A percentile compares a stretch with the other conserved stretches of the same genome.
These are phyloP conservation scores for Coleophoma eucalyptorum DNA, from an alignment of 2,329 filamentous ascomycete species.

Conservation along the genomic window DNA sequence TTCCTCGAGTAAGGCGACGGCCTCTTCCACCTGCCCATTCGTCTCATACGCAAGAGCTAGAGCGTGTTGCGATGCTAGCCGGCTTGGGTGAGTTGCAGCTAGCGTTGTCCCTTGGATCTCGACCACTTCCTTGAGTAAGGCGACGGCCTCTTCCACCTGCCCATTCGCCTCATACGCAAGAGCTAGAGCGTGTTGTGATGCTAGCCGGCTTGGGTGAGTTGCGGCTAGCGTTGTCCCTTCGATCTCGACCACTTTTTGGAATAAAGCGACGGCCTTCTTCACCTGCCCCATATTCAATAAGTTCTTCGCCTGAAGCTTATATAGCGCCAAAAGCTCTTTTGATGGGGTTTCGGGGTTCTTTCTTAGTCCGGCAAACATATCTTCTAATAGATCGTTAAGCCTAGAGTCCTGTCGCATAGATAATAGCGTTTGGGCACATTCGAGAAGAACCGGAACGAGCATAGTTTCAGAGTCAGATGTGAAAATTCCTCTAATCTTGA, in stretches of 20 bases:
- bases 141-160: conserved; percentile 1
- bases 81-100: background rate
- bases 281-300: background rate
- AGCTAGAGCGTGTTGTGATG: background rate
- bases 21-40: background rate
- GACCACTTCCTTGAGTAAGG: background rate
- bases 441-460: background rate
- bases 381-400: background rate
- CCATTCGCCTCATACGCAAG: background rate
- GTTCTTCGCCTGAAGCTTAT: background rate
- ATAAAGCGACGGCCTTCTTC: background rate
- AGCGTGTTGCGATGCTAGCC: background rate
- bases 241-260: background rate
- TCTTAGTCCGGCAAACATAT: background rate
- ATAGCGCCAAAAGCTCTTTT: background rate
- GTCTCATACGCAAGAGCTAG: background rate
- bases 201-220: background rate
- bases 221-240: background rate
- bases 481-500: background rate
- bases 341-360: background rate
- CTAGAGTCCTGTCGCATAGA: background rate
- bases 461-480: background rate
- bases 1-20: background rate
- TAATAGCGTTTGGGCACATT: background rate
- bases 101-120: background rate